Base-by-base conservation (phyloP, 2,329 filamentous ascomycete species). In the Exutisphaerella laricina region DNA sequence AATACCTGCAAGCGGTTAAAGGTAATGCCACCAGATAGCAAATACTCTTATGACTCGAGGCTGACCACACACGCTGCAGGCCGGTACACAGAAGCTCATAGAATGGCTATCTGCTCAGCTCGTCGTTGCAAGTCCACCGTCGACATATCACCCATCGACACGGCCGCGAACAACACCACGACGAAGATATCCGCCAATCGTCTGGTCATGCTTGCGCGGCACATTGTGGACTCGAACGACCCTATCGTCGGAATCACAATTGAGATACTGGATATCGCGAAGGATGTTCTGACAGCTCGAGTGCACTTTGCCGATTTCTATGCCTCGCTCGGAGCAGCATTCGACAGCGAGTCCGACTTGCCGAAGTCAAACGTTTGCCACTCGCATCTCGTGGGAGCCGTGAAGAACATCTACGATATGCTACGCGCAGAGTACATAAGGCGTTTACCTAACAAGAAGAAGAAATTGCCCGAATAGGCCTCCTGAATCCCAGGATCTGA, bases 391-490 rank as follows among this genome's bases (percentile, higher is more conserved):
- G 21, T 46, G 10, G 10, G 5, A 0, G 21, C 31, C 4, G 12
- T 43, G 1, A 23, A 41, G 16, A 5, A 32, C n/a, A n/a, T 45
- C 6, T 45, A 16, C 18, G 43, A 37, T 9, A 45, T 37, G 10
- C 14, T 45, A n/a, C 22, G 22, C 3, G 26, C 32, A 8, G 37
- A 45, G 30, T 33, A 45, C 38, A 41, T 41, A 5, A 14, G 22
- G 1, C 18, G 43, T 8, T 20, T 22, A 6, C 43, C 43, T 13
- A 41, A 45, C 31, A 25, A 33, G 22, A 45, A 45, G 31, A 45
- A 45, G 32, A 37, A 45, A 20, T 37, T 32, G 37, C 31, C 31
- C 7, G 29, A 31, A 20, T 38, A 31, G 12, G 23, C n/a, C 43
- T 1, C 20, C 26, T 5, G 37, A 36, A 6, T 8, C 23, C 3